These are phyloP conservation scores for Quercus alba DNA, from an alignment of 306 rosid species.

Conservation along the genomic window DNA sequence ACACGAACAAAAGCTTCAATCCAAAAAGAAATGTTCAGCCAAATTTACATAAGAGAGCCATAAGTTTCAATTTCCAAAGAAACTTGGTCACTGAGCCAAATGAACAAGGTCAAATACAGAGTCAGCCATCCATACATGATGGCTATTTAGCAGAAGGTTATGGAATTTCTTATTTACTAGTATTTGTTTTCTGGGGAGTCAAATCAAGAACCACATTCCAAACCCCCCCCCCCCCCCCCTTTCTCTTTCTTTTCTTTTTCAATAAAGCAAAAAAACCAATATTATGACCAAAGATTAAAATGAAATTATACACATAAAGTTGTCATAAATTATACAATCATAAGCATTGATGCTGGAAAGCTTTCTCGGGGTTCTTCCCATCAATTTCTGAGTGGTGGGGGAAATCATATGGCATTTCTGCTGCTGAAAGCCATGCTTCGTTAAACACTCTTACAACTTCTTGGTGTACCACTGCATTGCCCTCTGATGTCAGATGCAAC, in stretches of 20 bases:
- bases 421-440: slow-evolving; percentile 48
- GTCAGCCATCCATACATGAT: neutral
- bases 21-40: neutral
- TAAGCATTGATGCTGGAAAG: slow-evolving; percentile 55
- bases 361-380: slow-evolving; percentile 51
- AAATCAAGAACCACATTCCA: neutral
- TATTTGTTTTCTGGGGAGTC: neutral
- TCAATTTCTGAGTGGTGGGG: slow-evolving; percentile 81
- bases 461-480: slow-evolving; percentile 55
- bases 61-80: neutral
- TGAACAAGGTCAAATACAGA: neutral
- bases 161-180: neutral
- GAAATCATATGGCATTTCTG: slow-evolving; percentile 72
- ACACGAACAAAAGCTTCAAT: neutral
- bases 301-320: neutral
- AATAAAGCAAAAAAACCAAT: neutral
- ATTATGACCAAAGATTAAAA: neutral
- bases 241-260: neutral
- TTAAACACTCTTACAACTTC: slow-evolving; percentile 37
- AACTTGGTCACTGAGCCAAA: neutral
- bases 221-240: neutral
- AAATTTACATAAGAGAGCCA: neutral
- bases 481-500: slow-evolving; percentile 81
- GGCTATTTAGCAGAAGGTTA: neutral
- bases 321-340: neutral